These are phyloP conservation scores for Apium graveolens DNA, from an alignment of 129 eudicot genomes.

Conservation along the genomic window DNA sequence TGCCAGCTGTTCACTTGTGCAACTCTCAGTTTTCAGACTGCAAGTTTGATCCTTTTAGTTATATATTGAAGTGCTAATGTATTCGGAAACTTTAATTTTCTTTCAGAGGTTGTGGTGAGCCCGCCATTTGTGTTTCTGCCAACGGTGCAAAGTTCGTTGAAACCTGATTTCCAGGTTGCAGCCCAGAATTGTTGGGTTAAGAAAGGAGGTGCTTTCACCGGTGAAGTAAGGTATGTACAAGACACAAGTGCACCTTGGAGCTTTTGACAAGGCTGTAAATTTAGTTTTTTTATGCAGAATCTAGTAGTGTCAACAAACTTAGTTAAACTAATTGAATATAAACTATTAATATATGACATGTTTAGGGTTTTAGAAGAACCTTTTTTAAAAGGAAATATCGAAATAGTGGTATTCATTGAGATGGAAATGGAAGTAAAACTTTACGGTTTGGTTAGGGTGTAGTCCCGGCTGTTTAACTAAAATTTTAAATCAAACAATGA, in stretches of 20 bases:
- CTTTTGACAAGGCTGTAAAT: no score
- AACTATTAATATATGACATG: not conserved
- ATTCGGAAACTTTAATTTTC: not conserved
- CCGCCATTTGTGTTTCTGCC: constrained; percentile 92
- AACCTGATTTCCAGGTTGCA: constrained; percentile 84
- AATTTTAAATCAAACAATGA: no score
- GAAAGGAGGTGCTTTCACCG: constrained; percentile 97
- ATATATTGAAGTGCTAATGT: not conserved
- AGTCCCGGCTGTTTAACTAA: no score
- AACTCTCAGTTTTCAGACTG: not conserved
- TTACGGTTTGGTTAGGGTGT: no score
- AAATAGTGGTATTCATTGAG: no score
- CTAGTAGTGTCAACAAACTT: not conserved
- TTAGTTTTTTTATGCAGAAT: no score
- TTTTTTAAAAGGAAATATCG: no score
- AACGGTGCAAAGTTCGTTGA: constrained; percentile 49
- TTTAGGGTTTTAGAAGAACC: no score
- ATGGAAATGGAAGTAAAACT: no score
- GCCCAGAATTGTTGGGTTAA: constrained; percentile 98
- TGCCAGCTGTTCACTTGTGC: not conserved
- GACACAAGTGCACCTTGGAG: not conserved
- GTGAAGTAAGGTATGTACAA: constrained; percentile 94
- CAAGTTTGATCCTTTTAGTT: not conserved
- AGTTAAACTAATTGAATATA: not conserved
- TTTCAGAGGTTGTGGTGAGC: constrained; percentile 93